Evolutionary conservation across 176 grass and related monocot genomes (phyloP), one percentile per base, ranked within the genome.

Genomic region (Phyllostachys edulis): DNA sequence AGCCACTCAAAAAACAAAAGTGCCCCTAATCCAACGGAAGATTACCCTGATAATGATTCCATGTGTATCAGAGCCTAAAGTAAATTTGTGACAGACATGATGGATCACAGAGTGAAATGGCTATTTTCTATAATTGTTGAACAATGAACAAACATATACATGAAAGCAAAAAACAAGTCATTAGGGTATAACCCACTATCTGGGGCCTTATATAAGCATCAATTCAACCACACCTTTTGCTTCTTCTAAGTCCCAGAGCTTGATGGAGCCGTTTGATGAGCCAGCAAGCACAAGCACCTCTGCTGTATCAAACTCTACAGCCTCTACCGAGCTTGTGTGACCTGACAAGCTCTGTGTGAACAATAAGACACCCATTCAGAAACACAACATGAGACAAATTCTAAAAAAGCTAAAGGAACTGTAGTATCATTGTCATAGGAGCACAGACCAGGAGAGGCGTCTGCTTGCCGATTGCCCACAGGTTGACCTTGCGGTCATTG

Each of bases 241-340:
- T 87, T 99, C 93, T 85, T 99, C 93, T 21, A 96, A 84, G 75
- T 99, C 93, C 96, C 96, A 99, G 72, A 99, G 91, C 69, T 96
- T 99, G 87, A 96, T 96, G 45, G 90, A 88, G 16, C 96, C 96
- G 47, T 89, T 99, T 32, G 91, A 95, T 78, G 91, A 94, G 69
- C 96, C 96, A 72, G 90, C 93, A 77, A 99, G 91, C 81, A 99
- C 91, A 85, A 99, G 89, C 34, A 94, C 89, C 80, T 99, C 96
- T 29, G 85, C 91, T 20, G 93, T 94, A 89, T 99, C 93, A 87
- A 99, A 96, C 37, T 92, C 89, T 67, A 99, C 93, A 40, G 91
- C 81, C 37, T 96, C 96, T 15, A 99, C 93, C 14, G 91, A 89
- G 62, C 91, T 83, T 75, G 89, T 92, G 78, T 99, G 93, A 59